These are phyloP conservation scores for Alternaria metachromatica DNA, from an alignment of 2,329 filamentous ascomycete species.

Conservation along the genomic window DNA sequence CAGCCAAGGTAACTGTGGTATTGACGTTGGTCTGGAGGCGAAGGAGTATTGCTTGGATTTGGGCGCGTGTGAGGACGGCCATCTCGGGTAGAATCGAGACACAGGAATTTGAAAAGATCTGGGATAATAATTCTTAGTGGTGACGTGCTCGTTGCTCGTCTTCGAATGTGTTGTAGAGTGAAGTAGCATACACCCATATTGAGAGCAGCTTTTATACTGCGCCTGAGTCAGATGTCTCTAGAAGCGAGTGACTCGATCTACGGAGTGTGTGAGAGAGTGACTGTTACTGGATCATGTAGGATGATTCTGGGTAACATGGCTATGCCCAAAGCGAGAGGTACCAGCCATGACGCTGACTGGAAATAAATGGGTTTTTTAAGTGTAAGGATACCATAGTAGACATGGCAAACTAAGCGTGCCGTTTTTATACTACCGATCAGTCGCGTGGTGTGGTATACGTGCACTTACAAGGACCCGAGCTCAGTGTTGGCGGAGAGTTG, in stretches of 20 bases:
- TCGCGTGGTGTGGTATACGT: accelerated
- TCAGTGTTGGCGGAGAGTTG: neutral
- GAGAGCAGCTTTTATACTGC: neutral
- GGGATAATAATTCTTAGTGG: neutral
- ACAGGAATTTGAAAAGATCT: too few species aligned
- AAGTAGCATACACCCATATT: neutral
- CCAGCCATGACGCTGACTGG: neutral
- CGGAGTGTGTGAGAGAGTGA: accelerated
- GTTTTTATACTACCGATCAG: neutral
- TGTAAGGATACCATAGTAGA: too few species aligned
- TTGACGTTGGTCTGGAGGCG: too few species aligned
- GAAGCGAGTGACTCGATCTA: accelerated
- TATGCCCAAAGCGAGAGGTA: neutral
- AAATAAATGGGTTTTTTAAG: accelerated
- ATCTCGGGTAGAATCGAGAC: too few species aligned
- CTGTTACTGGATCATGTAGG: neutral
- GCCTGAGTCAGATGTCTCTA: neutral
- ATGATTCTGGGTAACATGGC: neutral
- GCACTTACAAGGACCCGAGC: neutral
- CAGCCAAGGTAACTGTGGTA: too few species aligned
- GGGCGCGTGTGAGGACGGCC: too few species aligned
- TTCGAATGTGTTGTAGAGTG: neutral
- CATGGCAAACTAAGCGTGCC: neutral
- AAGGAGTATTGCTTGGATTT: too few species aligned
- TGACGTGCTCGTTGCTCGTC: neutral